Evolutionary conservation across 1,284 basidiomycete genomes (phyloP), one percentile per base, ranked within the genome.

Genomic region (Trametes sp.): DNA sequence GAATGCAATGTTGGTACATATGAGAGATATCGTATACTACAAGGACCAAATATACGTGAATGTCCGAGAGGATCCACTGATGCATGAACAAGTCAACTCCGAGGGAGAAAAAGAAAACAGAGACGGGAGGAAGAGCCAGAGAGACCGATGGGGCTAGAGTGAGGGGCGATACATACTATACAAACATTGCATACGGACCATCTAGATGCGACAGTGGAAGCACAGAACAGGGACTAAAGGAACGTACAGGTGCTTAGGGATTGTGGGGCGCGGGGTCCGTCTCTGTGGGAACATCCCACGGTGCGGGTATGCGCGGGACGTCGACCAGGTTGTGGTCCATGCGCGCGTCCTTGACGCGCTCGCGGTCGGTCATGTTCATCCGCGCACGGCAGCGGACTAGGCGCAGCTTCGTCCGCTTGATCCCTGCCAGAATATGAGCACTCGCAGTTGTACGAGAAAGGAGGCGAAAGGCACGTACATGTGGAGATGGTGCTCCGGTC

Each of bases 401-500:
- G 16, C 91, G 86, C 8, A 90, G 82, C 73, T 92, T 93, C n/a
- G 91, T 93, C 48, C 90, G 83, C 65, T 89, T 91, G 75, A 93
- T 92, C 91, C 91, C 90, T 92, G 3, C 48, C 19, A 5, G 10
- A 31, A 21, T 59, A 29, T 46, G 50, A 56, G 59, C 16, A 51
- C 33, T 57, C 35, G 45, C 31, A 21, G 31, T 11, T 33, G 45
- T 51, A 38, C 35, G 33, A 38, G n/a, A 41, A 45, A 38, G 48
- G 44, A 16, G 28, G 24, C 4, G 14, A 16, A 14, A 53, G 50
- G 35, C n/a, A 51, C 60, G 70, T 68, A 95, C 94, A 94, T 23
- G 87, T 93, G 49, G 89, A 86, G 59, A 96, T 93, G 4, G 90
- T 93, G 28, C 83, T 82, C 36, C 88, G 84, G 74, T 97, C 95